Conservation (phyloP, 495 filamentous ascomycete genomes). For the Sordaria brevicollis region DNA sequence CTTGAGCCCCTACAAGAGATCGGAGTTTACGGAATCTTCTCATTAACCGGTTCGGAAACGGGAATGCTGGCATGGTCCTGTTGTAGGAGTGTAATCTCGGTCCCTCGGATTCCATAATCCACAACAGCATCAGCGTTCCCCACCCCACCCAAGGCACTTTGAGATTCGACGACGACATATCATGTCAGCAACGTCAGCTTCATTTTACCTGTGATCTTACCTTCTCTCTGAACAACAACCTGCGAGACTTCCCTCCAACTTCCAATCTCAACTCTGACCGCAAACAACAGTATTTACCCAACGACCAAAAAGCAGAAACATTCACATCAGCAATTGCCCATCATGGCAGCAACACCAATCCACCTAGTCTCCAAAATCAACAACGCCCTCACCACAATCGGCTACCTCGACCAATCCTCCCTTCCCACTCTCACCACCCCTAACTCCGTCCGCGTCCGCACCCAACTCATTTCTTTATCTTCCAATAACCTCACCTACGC, state of each 20-base stretch:
- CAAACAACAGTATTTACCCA: no score
- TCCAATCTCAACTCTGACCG: not conserved
- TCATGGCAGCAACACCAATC: not conserved
- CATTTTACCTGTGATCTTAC: not conserved
- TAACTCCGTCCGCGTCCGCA: constrained; percentile 25
- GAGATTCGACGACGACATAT: no score
- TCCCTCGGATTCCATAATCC: no score
- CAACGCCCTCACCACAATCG: not conserved
- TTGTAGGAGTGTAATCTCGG: not conserved
- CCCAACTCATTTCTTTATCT: constrained; percentile 27
- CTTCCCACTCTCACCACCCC: not conserved
- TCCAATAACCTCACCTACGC: constrained; percentile 41
- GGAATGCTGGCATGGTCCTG: not conserved
- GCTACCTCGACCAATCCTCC: not conserved
- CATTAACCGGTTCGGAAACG: not conserved
- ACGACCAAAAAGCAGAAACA: not conserved
- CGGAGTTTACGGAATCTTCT: not conserved
- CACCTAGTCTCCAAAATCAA: constrained; percentile 3
- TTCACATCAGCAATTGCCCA: not conserved
- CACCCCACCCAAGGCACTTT: no score
- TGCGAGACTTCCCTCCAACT: not conserved
- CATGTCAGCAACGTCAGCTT: not conserved
- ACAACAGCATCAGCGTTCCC: no score
- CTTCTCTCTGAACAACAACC: not conserved
- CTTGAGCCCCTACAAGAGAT: not conserved